These are phyloP conservation scores for Trichosporon sp. DNA, from an alignment of 1,284 basidiomycete genomes.

Conservation along the genomic window DNA sequence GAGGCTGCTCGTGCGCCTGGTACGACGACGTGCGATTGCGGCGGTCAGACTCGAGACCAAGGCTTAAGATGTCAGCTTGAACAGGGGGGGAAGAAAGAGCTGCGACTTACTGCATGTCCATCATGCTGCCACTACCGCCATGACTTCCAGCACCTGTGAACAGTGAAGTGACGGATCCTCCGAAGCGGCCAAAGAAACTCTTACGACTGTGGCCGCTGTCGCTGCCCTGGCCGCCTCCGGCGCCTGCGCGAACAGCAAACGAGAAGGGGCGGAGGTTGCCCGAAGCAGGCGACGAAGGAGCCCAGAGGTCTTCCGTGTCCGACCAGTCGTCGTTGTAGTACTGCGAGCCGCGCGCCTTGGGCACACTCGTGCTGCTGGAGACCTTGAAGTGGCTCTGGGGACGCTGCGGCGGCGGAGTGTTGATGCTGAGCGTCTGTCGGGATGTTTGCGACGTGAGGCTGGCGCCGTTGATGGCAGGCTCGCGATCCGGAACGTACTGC, in stretches of 20 bases:
- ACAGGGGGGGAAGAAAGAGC: not conserved
- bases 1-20: conserved; percentile 32
- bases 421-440: conserved; percentile 6
- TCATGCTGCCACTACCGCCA: conserved; percentile 72
- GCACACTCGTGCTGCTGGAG: conserved; percentile 9
- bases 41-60: conserved; percentile 45
- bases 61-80: conserved; percentile 23
- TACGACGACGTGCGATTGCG: conserved; percentile 30
- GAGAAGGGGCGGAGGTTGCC: conserved; percentile 43
- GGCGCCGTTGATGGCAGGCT: conserved; percentile 15
- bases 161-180: conserved; percentile 65
- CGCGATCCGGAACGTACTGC: conserved; percentile 36
- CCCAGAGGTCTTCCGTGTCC: conserved; percentile 37
- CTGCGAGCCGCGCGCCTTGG: conserved; percentile 15
- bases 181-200: conserved; percentile 58
- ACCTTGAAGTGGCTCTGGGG: conserved; percentile 15
- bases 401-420: conserved; percentile 2
- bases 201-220: conserved; percentile 25
- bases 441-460: not conserved
- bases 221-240: conserved; percentile 28
- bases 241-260: conserved; percentile 44
- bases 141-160: conserved; percentile 66
- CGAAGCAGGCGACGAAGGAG: conserved; percentile 26
- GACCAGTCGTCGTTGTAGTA: conserved; percentile 18
- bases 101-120: conserved; percentile 81